Base-by-base conservation (phyloP, 2,329 filamentous ascomycete species). In the Aspergillus japonicus region DNA sequence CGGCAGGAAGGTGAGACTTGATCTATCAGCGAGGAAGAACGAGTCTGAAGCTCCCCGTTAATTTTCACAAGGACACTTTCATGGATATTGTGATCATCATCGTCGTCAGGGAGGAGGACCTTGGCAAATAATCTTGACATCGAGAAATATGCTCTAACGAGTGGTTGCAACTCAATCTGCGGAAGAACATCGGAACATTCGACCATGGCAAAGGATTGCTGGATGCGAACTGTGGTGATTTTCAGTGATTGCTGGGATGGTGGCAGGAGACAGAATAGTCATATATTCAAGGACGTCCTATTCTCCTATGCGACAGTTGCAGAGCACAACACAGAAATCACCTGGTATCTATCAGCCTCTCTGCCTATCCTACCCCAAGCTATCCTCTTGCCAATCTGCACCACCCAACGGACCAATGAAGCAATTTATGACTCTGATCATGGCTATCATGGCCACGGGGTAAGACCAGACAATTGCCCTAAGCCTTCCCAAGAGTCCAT, bases 401-500 rank as follows among this genome's bases (percentile, higher is more conserved):
- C 21, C 23, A 8, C 21, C 21, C 21, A 19, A 19, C 33, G 26
- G 14, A 26, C 35, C 26, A 35, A 55, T 55, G 53, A 47, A 55
- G 42, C 53, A 55, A 35, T 55, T 55, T 12, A 12, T 44, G 29
- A 19, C 42, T 23, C 29, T 62, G 23, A 12, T 63, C 14, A 26
- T 61, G 31, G 47, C 61, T 14, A 52, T 51, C 26, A 21, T 63
- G 5, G 59, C 61, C 3, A 39, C 52, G 44, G 54, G 61, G 61
- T 61, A 54, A 0, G 56, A 16, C 31, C 19, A 7, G 3, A 11
- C 11, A 16, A 16, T 5, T n/a, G 2, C 35, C 23, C 14, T 47
- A 24, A n/a, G n/a, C 19, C n/a, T 2, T 19, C 6, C 12, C 10
- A 26, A 11, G 6, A 49, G 12, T 12, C 5, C n/a, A 33, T 24